Evolutionary conservation across 2,329 filamentous ascomycete genomes (phyloP).

Genomic region (Sporothrix curviconia): DNA sequence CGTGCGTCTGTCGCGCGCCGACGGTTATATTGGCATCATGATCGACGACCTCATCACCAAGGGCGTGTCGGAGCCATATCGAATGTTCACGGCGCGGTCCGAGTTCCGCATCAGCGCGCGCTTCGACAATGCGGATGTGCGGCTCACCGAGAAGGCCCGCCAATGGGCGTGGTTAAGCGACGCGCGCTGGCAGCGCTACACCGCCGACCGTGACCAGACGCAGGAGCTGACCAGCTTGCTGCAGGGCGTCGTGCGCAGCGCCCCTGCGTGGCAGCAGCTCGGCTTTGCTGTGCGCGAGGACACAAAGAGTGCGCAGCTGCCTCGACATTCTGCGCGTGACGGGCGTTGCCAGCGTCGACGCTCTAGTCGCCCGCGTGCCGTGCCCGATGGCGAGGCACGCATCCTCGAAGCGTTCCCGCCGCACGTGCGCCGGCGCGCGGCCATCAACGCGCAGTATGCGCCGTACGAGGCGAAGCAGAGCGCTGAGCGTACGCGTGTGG

Average conservation of each 20-base stretch:
- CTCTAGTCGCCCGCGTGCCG: slow-evolving; percentile 49
- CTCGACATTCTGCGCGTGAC: slow-evolving; percentile 71
- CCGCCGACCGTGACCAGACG: slow-evolving; percentile 60
- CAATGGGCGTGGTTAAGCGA: slow-evolving; percentile 71
- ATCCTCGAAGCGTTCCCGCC: slow-evolving; percentile 45
- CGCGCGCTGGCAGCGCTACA: slow-evolving; percentile 66
- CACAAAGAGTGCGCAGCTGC: slow-evolving; percentile 55
- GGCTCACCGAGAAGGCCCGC: slow-evolving; percentile 73
- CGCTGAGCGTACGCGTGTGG: slow-evolving; percentile 58
- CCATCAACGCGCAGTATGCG: slow-evolving; percentile 77
- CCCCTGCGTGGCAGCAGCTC: slow-evolving; percentile 25
- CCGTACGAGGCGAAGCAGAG: slow-evolving; percentile 75
- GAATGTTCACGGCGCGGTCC: slow-evolving; percentile 95
- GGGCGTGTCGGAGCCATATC: slow-evolving; percentile 91
- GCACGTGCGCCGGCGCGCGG: slow-evolving; percentile 61
- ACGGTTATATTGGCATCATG: slow-evolving; percentile 98
- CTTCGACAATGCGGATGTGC: slow-evolving; percentile 86
- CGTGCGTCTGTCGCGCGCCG: slow-evolving; percentile 67
- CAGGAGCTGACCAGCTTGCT: slow-evolving; percentile 58
- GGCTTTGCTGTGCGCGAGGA: slow-evolving; percentile 28
- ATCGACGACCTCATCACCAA: slow-evolving; percentile 96
- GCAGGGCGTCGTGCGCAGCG: slow-evolving; percentile 1
- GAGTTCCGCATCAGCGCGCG: slow-evolving; percentile 91
- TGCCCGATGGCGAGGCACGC: slow-evolving; percentile 13
- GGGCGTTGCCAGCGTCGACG: slow-evolving; percentile 41